Percentiles rank a stretch among this genome's conserved stretches.
phyloP scores from a whole-genome alignment of 169 alveolate genomes.

The Eimeria nieschulzi region DNA sequence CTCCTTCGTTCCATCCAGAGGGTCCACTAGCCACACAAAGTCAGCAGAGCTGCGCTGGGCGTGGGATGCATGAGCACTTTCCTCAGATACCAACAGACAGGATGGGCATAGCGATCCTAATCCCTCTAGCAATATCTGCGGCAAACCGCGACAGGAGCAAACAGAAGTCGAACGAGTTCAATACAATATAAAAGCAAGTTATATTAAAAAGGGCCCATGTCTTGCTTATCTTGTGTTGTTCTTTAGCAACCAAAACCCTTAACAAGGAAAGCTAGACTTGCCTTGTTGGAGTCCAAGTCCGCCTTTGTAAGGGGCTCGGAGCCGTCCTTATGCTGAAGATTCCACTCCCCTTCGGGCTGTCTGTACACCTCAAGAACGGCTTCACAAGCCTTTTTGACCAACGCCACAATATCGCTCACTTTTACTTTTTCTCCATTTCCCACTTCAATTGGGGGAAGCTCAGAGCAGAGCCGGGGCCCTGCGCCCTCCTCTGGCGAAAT shows the following conservation, averaged over 20 bases:
- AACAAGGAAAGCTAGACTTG: constrained; percentile 4
- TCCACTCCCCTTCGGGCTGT: constrained; percentile 14
- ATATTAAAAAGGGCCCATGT: not conserved
- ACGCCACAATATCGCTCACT: not conserved
- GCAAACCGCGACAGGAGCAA: not conserved
- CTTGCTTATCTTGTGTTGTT: not conserved
- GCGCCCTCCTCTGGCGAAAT: no score
- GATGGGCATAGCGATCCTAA: not conserved
- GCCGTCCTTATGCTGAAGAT: constrained; percentile 15
- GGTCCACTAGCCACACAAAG: constrained; percentile 79
- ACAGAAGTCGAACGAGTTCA: not conserved
- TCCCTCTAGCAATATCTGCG: not conserved
- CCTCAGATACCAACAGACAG: constrained; percentile 15
- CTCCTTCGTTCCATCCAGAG: constrained; percentile 83
- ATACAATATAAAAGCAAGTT: not conserved
- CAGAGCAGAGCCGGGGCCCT: not conserved
- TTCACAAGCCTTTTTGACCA: not conserved
- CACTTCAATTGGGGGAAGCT: not conserved
- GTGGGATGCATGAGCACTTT: constrained; percentile 16
- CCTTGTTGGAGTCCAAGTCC: constrained; percentile 70
- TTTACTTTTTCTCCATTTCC: not conserved
- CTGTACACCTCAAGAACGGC: constrained; percentile 49
- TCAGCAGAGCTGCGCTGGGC: constrained; percentile 47
- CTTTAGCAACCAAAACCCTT: not conserved
- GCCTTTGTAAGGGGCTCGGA: constrained; percentile 64